Base-by-base conservation (phyloP, 1,139 yeast species). In the Taphrina deformans region DNA sequence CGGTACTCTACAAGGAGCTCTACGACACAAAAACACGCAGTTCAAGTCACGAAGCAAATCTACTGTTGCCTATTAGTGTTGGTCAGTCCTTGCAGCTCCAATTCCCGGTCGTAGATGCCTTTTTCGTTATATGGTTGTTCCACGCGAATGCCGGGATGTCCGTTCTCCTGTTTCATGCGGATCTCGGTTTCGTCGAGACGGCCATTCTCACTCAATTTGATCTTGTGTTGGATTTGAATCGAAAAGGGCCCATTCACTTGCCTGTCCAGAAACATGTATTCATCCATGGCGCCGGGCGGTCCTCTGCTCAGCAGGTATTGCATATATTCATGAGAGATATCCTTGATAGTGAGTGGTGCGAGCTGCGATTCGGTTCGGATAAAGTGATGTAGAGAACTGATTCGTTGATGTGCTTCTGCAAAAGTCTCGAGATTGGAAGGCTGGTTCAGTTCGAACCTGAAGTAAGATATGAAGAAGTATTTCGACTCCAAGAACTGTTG, bases 231-330 rank as follows among this genome's bases (percentile, higher is more conserved):
- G 9, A 58, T 68, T 21, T 72, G 73, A 16, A 71, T 70, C 27
- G 71, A 66, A 50, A 73, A 70, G 0, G 77, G 75, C 2, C 79
- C 79, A 61, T 74, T 72, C 23, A 73, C 70, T 64, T 77, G 77
- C 9, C 69, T 62, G 60, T 78, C 80, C 1, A 79, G 73, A 26
- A 70, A 71, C 50, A 74, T 65, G 60, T 74, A 76, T 62, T 72
- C 72, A 18, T 67, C 65, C 48, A 74, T 62, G 24, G 66, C 66
- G 3, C 69, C 55, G 10, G 67, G 56, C 21, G 70, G 68, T 3
- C 75, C 72, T 16, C 70, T 68, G n/a, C 67, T 63, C 52, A 70
- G 69, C 9, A 78, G 71, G 46, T 70, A 69, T 24, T 72, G 73
- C 70, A 74, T 70, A 58, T 73, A 75, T 16, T 63, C 65, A 40